These are phyloP conservation scores for Ceratocystis lukuohia DNA, from an alignment of 2,329 filamentous ascomycete genomes.

Conservation along the genomic window DNA sequence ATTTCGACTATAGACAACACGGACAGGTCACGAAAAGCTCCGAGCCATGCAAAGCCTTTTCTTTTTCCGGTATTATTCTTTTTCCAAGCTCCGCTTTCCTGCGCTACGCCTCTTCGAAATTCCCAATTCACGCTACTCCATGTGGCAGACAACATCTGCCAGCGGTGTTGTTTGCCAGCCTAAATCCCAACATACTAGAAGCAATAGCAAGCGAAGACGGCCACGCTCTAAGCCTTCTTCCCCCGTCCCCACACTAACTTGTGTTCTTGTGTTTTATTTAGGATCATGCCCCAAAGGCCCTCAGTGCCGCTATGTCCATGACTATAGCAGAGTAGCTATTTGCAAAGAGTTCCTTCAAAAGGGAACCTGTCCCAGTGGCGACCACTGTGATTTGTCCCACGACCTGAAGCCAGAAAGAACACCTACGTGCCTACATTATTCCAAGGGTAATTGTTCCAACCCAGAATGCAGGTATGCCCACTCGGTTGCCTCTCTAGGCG, in stretches of 20 bases:
- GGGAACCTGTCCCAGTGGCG: conserved; percentile 61
- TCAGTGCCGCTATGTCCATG: conserved; percentile 67
- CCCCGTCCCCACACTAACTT: conserved; percentile 31
- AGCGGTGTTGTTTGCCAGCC: not conserved
- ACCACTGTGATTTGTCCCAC: conserved; percentile 82
- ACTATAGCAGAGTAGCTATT: conserved; percentile 72
- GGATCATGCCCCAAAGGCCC: conserved; percentile 77
- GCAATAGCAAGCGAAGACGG: conserved; percentile 1
- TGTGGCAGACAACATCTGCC: not conserved
- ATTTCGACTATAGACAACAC: conserved; percentile 31
- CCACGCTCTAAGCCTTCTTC: not conserved
- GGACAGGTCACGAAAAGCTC: conserved; percentile 52
- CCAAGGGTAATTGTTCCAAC: conserved; percentile 82
- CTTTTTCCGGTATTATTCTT: conserved; percentile 53
- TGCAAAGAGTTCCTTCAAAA: conserved; percentile 80
- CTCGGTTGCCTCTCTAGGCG: conserved; percentile 59
- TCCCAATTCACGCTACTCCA: conserved; percentile 2
- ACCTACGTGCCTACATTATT: conserved; percentile 79
- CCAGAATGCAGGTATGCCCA: conserved; percentile 77
- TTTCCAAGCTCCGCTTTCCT: conserved; percentile 19
- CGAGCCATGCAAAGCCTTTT: conserved; percentile 60
- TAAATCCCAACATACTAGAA: not conserved
- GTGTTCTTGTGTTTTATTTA: conserved; percentile 30
- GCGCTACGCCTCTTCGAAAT: conserved; percentile 6
- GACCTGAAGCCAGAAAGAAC: conserved; percentile 69